Percentiles rank a stretch among this genome's conserved stretches.
Evolutionary conservation across 805 yeast species (phyloP).

Genomic region (Kregervanrija fluxuum): DNA sequence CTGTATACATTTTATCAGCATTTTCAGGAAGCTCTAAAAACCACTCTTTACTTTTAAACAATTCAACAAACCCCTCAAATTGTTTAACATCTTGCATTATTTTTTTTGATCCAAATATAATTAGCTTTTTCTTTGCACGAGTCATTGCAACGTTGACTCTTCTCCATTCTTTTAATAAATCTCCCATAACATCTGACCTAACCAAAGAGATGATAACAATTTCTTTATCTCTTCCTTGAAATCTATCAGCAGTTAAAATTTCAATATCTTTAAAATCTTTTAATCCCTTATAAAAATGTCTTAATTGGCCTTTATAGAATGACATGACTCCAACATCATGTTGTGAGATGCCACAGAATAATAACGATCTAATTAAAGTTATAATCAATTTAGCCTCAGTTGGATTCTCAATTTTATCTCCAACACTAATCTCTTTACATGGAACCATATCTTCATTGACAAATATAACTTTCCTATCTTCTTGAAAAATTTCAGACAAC

Average conservation of each 20-base stretch:
- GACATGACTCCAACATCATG: constrained; percentile 80
- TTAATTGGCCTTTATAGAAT: constrained; percentile 75
- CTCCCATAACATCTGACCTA: constrained; percentile 76
- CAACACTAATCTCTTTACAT: constrained; percentile 46
- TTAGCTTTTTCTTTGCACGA: constrained; percentile 75
- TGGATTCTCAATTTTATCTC: constrained; percentile 66
- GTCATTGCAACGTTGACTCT: constrained; percentile 93
- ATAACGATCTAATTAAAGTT: constrained; percentile 54
- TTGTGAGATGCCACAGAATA: constrained; percentile 51
- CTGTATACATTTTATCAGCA: constrained; percentile 32
- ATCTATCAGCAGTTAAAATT: constrained; percentile 87
- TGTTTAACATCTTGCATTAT: constrained; percentile 50
- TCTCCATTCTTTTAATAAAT: constrained; percentile 79
- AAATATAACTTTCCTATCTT: constrained; percentile 59
- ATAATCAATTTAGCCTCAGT: constrained; percentile 62
- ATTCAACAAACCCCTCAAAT: constrained; percentile 50
- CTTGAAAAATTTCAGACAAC: constrained; percentile 51
- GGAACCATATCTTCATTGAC: constrained; percentile 69
- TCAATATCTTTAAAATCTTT: constrained; percentile 44
- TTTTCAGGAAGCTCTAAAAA: constrained; percentile 44
- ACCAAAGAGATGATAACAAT: constrained; percentile 87
- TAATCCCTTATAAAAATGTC: constrained; percentile 32
- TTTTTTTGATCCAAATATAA: constrained; percentile 70
- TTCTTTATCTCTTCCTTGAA: constrained; percentile 93
- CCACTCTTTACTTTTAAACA: constrained; percentile 58